These are phyloP conservation scores for Nakaseomyces nivariensis DNA, from an alignment of 1,139 yeast species.

Conservation along the genomic window DNA sequence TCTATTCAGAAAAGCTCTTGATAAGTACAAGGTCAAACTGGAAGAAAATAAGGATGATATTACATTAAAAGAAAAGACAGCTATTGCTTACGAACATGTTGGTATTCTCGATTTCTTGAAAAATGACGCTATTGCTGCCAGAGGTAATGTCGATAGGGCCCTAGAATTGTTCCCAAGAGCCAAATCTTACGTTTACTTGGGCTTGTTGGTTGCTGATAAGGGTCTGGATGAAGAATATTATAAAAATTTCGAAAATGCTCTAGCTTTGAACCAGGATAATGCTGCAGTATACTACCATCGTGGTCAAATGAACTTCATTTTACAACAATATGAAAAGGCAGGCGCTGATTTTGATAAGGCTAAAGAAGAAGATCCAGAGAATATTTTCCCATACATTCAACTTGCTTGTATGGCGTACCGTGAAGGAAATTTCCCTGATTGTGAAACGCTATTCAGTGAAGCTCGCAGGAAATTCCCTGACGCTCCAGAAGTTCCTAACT, in stretches of 20 bases:
- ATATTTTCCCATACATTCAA: slow-evolving; percentile 82
- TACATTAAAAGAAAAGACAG: slow-evolving; percentile 35
- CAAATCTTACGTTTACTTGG: slow-evolving; percentile 75
- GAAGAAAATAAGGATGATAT: slow-evolving; percentile 32
- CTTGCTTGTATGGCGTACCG: slow-evolving; percentile 88
- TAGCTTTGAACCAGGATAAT: slow-evolving; percentile 55
- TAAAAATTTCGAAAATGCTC: slow-evolving; percentile 53
- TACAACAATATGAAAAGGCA: slow-evolving; percentile 68
- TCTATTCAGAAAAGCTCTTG: slow-evolving; percentile 57
- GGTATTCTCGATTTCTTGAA: slow-evolving; percentile 80
- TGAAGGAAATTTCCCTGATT: slow-evolving; percentile 51
- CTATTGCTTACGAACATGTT: slow-evolving; percentile 72
- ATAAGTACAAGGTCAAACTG: slow-evolving; percentile 36
- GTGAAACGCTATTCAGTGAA: slow-evolving; percentile 60
- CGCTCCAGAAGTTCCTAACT: slow-evolving; percentile 86
- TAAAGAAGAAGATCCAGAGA: slow-evolving; percentile 60
- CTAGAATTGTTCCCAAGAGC: slow-evolving; percentile 64
- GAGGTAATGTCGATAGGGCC: slow-evolving; percentile 53
- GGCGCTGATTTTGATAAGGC: slow-evolving; percentile 68
- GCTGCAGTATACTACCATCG: slow-evolving; percentile 88
- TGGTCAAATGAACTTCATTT: slow-evolving; percentile 83
- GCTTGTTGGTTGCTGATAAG: slow-evolving; percentile 76
- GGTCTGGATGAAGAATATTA: slow-evolving; percentile 55
- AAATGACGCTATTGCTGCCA: slow-evolving; percentile 56
- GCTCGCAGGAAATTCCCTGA: slow-evolving; percentile 76